A percentile compares a stretch with the other conserved stretches of the same genome.
Conservation (phyloP, 768 basidiomycete genomes). For the Hygrophoropsis aurantiaca region DNA sequence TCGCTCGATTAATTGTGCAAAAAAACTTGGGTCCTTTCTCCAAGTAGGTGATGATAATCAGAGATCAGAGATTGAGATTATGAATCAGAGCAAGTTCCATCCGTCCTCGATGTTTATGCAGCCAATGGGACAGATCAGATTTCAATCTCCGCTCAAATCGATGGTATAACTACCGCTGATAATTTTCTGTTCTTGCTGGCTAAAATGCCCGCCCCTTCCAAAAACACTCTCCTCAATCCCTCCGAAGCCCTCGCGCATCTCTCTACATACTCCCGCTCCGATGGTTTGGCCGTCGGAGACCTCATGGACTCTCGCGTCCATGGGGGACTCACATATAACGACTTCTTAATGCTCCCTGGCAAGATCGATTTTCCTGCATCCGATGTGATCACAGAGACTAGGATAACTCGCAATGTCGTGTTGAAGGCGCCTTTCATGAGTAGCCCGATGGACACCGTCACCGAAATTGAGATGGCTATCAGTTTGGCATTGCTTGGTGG, state of each 20-base stretch:
- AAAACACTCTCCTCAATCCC: conserved; percentile 56
- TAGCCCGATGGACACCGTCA: conserved; percentile 99
- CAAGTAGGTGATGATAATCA: no score
- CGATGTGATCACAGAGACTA: conserved; percentile 79
- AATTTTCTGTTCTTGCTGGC: conserved; percentile 15
- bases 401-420: conserved; percentile 85
- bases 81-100: neutral
- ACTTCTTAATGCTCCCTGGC: conserved; percentile 91
- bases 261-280: conserved; percentile 61
- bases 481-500: conserved; percentile 93
- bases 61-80: no score
- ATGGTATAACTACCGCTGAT: neutral
- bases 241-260: conserved; percentile 76
- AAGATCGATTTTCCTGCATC: conserved; percentile 91
- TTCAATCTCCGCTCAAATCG: conserved; percentile 17
- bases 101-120: neutral
- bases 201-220: conserved; percentile 33
- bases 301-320: conserved; percentile 86
- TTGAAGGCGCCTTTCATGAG: conserved; percentile 97
- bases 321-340: conserved; percentile 97
- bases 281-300: conserved; percentile 84
- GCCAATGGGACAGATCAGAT: conserved; percentile 1
- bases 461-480: conserved; percentile 93
- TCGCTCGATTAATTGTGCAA: no score
- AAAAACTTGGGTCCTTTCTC: no score